Base-by-base conservation (phyloP, 495 filamentous ascomycete species). In the Rostrohypoxylon terebratum region DNA sequence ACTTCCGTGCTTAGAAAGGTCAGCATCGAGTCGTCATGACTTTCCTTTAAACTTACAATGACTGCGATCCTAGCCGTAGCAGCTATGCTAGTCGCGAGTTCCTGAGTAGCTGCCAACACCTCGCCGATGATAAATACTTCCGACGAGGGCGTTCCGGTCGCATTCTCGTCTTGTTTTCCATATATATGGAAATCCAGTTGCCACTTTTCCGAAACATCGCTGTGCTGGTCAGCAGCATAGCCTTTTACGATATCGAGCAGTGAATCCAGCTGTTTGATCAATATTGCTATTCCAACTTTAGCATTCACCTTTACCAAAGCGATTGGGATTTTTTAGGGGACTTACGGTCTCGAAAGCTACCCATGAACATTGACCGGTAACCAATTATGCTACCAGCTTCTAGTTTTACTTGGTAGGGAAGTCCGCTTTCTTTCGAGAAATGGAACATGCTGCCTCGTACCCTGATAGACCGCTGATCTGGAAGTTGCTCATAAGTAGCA, bases 291-390 rank as follows among this genome's bases (percentile, higher is more conserved):
- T 45, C 38, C 9, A 34, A 28, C 23, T 1, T 73, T 47, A 73
- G 70, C 21, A n/a, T 18, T 23, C 42, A 31, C 1, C 18, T 34
- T 18, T 31, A 38, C 11, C 23, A 0, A 20, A 16, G 11, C 16
- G 31, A 55, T 2, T 23, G 16, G 21, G 23, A 11, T 47, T 13
- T 38, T 20, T 50, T 18, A 44, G 28, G 28, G 50, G 34, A 28
- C 71, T 68, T 66, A 77, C 74, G 84, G 48, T 87, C 85, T 14
- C 77, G 68, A 38, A 86, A 65, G 28, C 78, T 78, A 0, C 85
- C 85, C 45, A 87, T 78, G 31, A 83, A 85, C 38, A 83, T 77
- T 0, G 80, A 77, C 28, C 80, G 80, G 65, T 83, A 83, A 14
- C 85, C 85, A 0, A 77, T 40, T 0, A 79, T 53, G 13, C 66